These are phyloP conservation scores for Thinopyrum elongatum DNA, from an alignment of 176 grass and related monocot genomes.

Conservation along the genomic window DNA sequence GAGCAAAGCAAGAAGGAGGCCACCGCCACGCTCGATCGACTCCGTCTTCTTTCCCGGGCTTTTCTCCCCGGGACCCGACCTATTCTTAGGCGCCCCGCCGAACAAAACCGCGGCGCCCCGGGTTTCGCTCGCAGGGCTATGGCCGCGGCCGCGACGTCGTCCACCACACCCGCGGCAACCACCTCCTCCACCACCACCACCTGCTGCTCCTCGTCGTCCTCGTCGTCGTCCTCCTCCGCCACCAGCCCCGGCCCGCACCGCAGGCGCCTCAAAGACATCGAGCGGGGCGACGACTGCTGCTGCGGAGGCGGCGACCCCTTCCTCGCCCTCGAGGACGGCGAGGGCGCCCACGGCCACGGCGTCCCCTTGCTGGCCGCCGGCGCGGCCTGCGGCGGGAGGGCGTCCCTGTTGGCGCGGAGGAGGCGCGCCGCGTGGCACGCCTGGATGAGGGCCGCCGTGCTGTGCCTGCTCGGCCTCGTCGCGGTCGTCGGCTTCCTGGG, in stretches of 20 bases:
- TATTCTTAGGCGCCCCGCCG: constrained; percentile 43
- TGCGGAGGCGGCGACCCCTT: background rate
- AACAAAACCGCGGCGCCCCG: constrained; percentile 26
- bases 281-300: constrained; percentile 30
- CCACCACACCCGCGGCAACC: background rate
- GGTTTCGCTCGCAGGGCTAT: constrained; percentile 22
- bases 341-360: constrained; percentile 9
- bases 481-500: constrained; percentile 41
- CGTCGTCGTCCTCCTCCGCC: background rate
- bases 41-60: constrained; percentile 63
- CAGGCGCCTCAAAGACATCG: constrained; percentile 45
- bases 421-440: constrained; percentile 6
- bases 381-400: background rate
- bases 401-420: constrained; percentile 33
- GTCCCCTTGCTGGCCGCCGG: background rate
- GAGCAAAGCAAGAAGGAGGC: background rate
- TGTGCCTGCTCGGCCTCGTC: constrained; percentile 57
- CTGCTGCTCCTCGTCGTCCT: background rate
- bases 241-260: constrained; percentile 52
- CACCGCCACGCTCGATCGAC: background rate
- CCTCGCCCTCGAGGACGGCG: constrained; percentile 22
- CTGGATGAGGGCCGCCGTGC: constrained; percentile 54
- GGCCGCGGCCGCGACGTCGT: constrained; percentile 36
- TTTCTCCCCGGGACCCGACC: constrained; percentile 51
- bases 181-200: background rate